Conservation (phyloP, 176 grass and related monocot species). For the Oryza officinalis region DNA sequence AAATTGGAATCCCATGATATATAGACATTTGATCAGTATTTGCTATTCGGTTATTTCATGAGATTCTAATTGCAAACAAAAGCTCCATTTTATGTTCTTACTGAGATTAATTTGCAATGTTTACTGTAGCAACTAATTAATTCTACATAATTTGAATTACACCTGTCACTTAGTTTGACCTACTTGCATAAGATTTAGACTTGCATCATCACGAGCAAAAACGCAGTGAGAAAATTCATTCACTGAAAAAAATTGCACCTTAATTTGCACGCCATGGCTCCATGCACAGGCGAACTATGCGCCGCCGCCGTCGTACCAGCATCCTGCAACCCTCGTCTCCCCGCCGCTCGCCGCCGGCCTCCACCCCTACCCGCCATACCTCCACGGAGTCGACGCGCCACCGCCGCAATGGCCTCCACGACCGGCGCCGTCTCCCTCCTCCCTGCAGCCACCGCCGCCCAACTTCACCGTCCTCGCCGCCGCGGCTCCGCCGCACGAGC, state of each 20-base stretch:
- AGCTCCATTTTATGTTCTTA: background rate
- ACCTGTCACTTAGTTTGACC: background rate
- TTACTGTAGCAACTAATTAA: background rate
- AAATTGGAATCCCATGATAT: background rate
- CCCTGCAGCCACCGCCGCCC: background rate
- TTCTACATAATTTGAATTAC: background rate
- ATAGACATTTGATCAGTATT: too few relatives aligned
- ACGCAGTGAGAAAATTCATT: background rate
- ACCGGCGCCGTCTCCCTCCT: background rate
- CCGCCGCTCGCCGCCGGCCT: constrained; percentile 13
- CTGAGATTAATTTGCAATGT: background rate
- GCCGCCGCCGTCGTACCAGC: constrained; percentile 31
- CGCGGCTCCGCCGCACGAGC: constrained; percentile 17
- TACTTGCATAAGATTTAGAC: background rate
- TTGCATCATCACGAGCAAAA: background rate
- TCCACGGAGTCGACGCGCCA: background rate
- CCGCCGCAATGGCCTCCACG: constrained; percentile 29
- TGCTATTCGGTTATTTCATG: background rate
- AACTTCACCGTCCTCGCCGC: constrained; percentile 26
- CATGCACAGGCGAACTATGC: constrained; percentile 41
- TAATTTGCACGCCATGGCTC: background rate
- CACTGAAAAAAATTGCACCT: background rate
- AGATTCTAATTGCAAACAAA: background rate
- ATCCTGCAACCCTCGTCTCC: background rate
- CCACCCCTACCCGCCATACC: constrained; percentile 34